Evolutionary conservation across 768 basidiomycete genomes (phyloP), one percentile per base, ranked within the genome.

Genomic region (Candolleomyces efflorescens): DNA sequence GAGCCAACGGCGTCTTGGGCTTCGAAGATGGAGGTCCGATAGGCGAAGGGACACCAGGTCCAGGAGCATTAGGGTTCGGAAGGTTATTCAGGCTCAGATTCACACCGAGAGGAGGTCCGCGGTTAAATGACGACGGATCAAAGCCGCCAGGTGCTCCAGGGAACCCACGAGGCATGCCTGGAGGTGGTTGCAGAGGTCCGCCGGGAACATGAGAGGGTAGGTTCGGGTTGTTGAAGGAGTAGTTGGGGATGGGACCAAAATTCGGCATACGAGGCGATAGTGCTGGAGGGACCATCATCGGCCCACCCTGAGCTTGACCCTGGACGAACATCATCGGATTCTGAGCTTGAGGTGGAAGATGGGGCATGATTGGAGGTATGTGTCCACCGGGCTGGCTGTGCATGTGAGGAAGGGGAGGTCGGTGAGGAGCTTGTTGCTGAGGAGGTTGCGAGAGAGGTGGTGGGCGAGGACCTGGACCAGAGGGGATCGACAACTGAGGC

Each of bases 11-110:
- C 0, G 71, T 73, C 66, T 79, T 81, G 26, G 75, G 68, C 46
- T 80, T 81, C 12, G 77, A 75, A 10, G 83, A n/a, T n/a, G n/a
- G 84, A 1, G 82, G 80, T 5, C 79, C 85, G 51, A 88, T 86
- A 1, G 85, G 84, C 10, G 82, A 67, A 13, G 68, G 69, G 5
- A 67, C 56, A 20, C 71, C 67, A 54, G 71, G 60, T 7, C 54
- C 60, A 44, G n/a, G n/a, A n/a, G n/a, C n/a, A n/a, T n/a, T n/a
- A n/a, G 32, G 1, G 32, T 5, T 32, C 7, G 59, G 64, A 49
- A 59, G 55, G 27, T 53, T 67, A 10, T 59, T 64, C 48, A 59
- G 55, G 54, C 50, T 61, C 37, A 63, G 58, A 9, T 68, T 70
- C 53, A 75, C 64, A 44, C 73, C 68, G 46, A 70, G 65, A 3